Percentiles rank a stretch among this genome's conserved stretches.
phyloP scores from a whole-genome alignment of 2,329 filamentous ascomycete species.

The Monosporascus sp. region DNA sequence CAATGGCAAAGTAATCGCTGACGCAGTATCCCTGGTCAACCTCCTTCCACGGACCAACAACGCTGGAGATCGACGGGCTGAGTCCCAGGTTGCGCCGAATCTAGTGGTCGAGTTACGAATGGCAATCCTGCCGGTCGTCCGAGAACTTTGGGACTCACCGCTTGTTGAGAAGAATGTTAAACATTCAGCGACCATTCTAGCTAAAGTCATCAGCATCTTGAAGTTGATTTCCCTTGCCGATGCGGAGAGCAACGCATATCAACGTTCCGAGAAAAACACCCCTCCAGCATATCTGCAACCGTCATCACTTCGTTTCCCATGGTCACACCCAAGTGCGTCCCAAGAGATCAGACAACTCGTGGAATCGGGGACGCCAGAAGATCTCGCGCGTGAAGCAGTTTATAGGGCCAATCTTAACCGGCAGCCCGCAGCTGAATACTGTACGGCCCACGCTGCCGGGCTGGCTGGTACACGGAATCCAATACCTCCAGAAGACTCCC shows the following conservation, averaged over 20 bases:
- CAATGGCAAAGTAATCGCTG: slow-evolving; percentile 73
- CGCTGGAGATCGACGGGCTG: slow-evolving; percentile 37
- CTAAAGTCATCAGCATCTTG: slow-evolving; percentile 77
- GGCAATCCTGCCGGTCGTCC: slow-evolving; percentile 70
- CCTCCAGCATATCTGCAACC: slow-evolving; percentile 38
- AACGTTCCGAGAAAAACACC: slow-evolving; percentile 50
- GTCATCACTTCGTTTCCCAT: slow-evolving; percentile 40
- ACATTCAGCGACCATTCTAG: slow-evolving; percentile 68
- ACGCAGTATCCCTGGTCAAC: slow-evolving; percentile 58
- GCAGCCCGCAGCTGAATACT: slow-evolving; percentile 66
- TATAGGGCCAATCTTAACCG: slow-evolving; percentile 72
- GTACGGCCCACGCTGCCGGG: slow-evolving; percentile 54
- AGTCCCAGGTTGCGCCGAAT: slow-evolving; percentile 53
- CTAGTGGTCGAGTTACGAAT: slow-evolving; percentile 83
- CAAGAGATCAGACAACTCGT: slow-evolving; percentile 28
- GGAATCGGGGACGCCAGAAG: slow-evolving; percentile 32
- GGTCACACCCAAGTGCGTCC: slow-evolving; percentile 28
- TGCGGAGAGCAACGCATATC: slow-evolving; percentile 61
- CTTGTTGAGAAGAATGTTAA: slow-evolving; percentile 62
- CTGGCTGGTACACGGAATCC: slow-evolving; percentile 59
- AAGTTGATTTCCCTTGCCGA: slow-evolving; percentile 74
- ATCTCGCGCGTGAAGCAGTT: slow-evolving; percentile 70
- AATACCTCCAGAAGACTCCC: slow-evolving; percentile 54
- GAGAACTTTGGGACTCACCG: slow-evolving; percentile 77
- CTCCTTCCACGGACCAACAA: slow-evolving; percentile 31